phyloP scores from a whole-genome alignment of 371 early-diverging fungal genomes.

The Gilbertella persicaria region DNA sequence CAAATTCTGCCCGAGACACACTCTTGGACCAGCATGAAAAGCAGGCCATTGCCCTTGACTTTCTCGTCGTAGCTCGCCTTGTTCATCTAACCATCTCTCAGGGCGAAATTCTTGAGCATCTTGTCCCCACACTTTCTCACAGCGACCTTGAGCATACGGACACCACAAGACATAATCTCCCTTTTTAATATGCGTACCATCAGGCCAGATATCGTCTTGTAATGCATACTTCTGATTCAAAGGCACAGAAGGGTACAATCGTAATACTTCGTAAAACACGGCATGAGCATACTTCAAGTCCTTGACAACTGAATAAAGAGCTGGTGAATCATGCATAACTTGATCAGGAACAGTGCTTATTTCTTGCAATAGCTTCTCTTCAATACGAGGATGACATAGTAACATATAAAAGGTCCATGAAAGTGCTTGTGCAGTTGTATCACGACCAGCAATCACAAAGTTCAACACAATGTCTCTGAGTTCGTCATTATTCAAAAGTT shows the following conservation, averaged over 20 bases:
- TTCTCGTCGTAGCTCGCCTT: conserved; percentile 41
- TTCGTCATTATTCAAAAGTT: conserved; percentile 47
- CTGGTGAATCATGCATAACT: conserved; percentile 25
- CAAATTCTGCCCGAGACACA: conserved; percentile 61
- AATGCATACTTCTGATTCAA: conserved; percentile 64
- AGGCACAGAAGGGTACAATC: conserved; percentile 77
- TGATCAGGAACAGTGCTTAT: conserved; percentile 40
- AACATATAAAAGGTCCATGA: conserved; percentile 72
- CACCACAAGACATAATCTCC: conserved; percentile 59
- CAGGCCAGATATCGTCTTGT: conserved; percentile 69
- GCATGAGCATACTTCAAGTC: conserved; percentile 61
- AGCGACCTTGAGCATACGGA: conserved; percentile 60
- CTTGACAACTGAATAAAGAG: conserved; percentile 47
- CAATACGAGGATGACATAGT: conserved; percentile 54
- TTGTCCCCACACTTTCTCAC: conserved; percentile 60
- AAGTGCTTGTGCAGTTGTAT: conserved; percentile 75
- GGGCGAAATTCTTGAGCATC: conserved; percentile 62
- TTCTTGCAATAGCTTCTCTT: conserved; percentile 60
- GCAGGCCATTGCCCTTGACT: conserved; percentile 50
- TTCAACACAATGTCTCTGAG: conserved; percentile 71
- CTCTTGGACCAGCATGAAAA: conserved; percentile 73
- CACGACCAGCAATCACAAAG: conserved; percentile 69
- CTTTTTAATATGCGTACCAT: conserved; percentile 61
- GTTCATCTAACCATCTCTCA: conserved; percentile 58
- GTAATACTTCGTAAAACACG: conserved; percentile 64